Evolutionary conservation across 2,329 filamentous ascomycete species (phyloP), one percentile per base, ranked within the genome.

Genomic region (Aspergillus uvarum): DNA sequence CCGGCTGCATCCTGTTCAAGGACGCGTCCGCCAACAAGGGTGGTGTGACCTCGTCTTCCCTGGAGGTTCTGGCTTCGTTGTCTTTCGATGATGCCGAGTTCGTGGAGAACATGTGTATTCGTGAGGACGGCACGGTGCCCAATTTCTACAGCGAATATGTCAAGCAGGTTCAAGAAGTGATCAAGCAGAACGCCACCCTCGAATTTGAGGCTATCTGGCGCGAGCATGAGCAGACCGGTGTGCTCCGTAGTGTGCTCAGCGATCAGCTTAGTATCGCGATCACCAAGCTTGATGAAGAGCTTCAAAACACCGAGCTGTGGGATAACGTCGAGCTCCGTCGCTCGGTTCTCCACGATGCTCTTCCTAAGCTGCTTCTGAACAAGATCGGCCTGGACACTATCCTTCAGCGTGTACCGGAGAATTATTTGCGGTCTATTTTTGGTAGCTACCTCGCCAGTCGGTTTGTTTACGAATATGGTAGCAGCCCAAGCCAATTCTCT

Each of bases 171-270:
- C 95, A 99, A 79, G 85, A 86, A 64, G 92, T 89, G 72, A 98
- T 99, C 75, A 87, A 91, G 77, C 87, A 92, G 69, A 99, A 99
- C 68, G 95, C 95, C 2, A 83, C 87, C 16, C 87, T 99, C 38
- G 95, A 99, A 77, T 99, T 99, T 68, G 95, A 99, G 80, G 95
- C 95, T 48, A 96, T 99, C 79, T 99, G 95, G 95, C 87, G 91
- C 66, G 95, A 99, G 78, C 87, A 96, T 73, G 87, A 95, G 77
- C 79, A 88, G 74, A 96, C 91, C 1, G 90, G 91, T 55, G 82
- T 88, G 57, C 80, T 91, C 22, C 87, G 93, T 63, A 96, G 92
- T 63, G 86, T 93, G n/a, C 83, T 99, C 58, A 96, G 92, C 51
- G 95, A 99, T 76, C 91, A 89, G 68, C 86, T 99, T 57, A 96